Evolutionary conservation across 2,329 filamentous ascomycete genomes (phyloP), one percentile per base, ranked within the genome.

Genomic region (Teratosphaeriaceae sp.): DNA sequence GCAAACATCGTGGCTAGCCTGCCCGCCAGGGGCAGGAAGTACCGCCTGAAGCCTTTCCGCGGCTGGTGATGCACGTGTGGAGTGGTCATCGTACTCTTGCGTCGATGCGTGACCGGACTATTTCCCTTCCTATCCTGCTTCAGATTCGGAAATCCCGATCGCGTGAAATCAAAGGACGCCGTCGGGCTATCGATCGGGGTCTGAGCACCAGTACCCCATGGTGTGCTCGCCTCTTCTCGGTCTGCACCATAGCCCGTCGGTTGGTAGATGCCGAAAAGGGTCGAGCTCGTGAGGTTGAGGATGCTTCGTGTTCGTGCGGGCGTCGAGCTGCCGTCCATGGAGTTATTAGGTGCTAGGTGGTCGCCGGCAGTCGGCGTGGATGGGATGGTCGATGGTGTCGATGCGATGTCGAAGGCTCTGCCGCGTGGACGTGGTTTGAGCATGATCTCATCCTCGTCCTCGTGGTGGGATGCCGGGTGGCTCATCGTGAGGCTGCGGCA

Each of bases 181-280:
- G 37, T 34, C 5, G 51, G 49, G 40, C 52, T 39, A 19, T 55
- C 54, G 15, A 60, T 58, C 2, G 85, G 85, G 0, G 84, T 86
- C 59, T 85, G 78, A 23, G 84, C 78, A 26, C 86, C 87, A 0
- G 81, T 85, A 19, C 84, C 86, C 82, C 84, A 92, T 2, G 87
- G 87, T 20, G 60, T 62, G 16, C 30, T 46, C n/a, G 39, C 33
- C 30, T 57, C 48, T 82, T 80, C 51, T 79, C 78, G 46, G 57
- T 56, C 42, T 71, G 75, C 66, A 50, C 65, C 65, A 34, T 76
- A 76, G 23, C 75, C 74, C 1, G 78, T 78, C 5, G 80, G 80
- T 9, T 81, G 82, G 70, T 94, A 98, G 57, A 98, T 98, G 42
- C 92, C 90, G 54, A 84, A 85, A 4, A 98, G 76, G 0, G 92